Base-by-base conservation (phyloP, 2,329 filamentous ascomycete genomes). In the Colletotrichum gigasporum region DNA sequence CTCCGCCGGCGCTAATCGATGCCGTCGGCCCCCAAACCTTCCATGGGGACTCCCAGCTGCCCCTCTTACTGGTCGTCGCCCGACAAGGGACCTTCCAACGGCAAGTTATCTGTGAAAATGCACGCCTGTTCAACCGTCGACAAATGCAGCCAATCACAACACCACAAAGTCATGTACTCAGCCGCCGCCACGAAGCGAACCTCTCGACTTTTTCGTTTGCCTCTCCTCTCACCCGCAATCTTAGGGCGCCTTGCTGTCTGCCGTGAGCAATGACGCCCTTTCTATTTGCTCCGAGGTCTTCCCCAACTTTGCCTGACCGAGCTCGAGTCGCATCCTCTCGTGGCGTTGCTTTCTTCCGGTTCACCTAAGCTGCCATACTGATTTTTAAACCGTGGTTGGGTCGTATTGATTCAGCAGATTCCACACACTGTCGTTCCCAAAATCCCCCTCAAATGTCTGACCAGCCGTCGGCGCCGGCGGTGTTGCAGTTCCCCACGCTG, bases 341-440 rank as follows among this genome's bases (percentile, higher is more conserved):
- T 41, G 28, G 53, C 53, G 16, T 42, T 62, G 34, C 45, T 58
- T 50, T 53, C 42, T 20, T 35, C 53, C 35, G 24, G 18, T 45
- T 52, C 45, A 59, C 44, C 39, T 12, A 37, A 12, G 8, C 41
- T 45, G 37, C 47, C 37, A 34, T 11, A 53, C 11, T 35, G 26
- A 26, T n/a, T 35, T 35, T 62, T 37, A 65, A 45, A 48, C 56
- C 22, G 56, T 50, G 22, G 56, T 44, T 48, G 74, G 76, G 34
- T 78, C 77, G 67, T 81, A 81, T 67, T 80, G 82, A 69, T 87
- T 87, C 69, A 87, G 71, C 61, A 87, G 73, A 35, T 81, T 83
- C 85, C 85, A 87, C 58, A 87, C 80, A 44, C 83, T 87, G 68
- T 86, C 84, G 48, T 79, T 79, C 3, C 80, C 80, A 73, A 87